These are phyloP conservation scores for Tetradesmus obliquus DNA, from an alignment of 139 green algal species.

Conservation along the genomic window DNA sequence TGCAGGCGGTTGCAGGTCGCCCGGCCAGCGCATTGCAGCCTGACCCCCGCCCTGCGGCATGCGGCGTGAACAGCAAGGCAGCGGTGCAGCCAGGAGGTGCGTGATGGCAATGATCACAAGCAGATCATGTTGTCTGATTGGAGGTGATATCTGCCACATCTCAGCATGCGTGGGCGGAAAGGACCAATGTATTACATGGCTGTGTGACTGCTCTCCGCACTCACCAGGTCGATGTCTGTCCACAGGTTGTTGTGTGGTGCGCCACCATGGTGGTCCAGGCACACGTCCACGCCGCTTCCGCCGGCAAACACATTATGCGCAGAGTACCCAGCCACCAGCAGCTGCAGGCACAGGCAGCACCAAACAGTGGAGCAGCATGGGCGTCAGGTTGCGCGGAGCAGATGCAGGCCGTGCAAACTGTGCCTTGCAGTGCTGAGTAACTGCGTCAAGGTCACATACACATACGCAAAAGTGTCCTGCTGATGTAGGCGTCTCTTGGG, in stretches of 20 bases:
- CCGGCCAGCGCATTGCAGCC: too few relatives aligned
- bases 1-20: too few relatives aligned
- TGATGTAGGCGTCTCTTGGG: too few relatives aligned
- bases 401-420: not conserved
- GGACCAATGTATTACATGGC: too few relatives aligned
- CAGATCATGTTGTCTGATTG: too few relatives aligned
- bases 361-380: not conserved
- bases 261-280: conserved; percentile 28
- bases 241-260: conserved; percentile 24
- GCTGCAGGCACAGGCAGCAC: not conserved
- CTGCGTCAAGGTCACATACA: not conserved
- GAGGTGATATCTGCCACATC: too few relatives aligned
- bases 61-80: too few relatives aligned
- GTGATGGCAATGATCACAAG: too few relatives aligned
- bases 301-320: conserved; percentile 8
- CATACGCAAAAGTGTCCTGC: not conserved
- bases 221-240: conserved; percentile 37
- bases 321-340: conserved; percentile 18
- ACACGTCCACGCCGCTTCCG: not conserved
- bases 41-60: too few relatives aligned
- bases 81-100: too few relatives aligned
- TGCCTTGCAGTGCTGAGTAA: not conserved
- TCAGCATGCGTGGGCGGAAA: too few relatives aligned
- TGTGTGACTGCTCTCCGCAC: not conserved
- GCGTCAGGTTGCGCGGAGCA: not conserved